Percentiles rank a stretch among this genome's conserved stretches.
These are phyloP conservation scores for Diospyros lotus DNA, from an alignment of 148 eudicot genomes.

Conservation along the genomic window DNA sequence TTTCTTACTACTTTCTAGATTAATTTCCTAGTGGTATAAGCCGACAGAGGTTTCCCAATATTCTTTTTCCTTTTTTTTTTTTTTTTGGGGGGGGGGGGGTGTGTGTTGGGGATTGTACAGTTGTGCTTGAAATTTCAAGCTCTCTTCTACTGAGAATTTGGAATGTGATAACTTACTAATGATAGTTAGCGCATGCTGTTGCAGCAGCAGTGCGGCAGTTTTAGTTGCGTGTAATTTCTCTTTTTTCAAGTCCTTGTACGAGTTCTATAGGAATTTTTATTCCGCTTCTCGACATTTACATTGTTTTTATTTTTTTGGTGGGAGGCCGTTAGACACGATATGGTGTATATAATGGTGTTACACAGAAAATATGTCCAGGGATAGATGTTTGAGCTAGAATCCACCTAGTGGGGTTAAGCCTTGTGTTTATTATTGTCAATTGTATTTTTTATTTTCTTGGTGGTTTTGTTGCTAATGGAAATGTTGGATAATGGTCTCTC, in stretches of 20 bases:
- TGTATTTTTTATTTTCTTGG: neutral
- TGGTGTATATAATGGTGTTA: too few species aligned
- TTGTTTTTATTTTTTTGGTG: neutral
- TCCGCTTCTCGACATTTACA: too few species aligned
- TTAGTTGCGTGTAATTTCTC: too few species aligned
- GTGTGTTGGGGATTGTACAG: too few species aligned
- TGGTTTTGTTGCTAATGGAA: neutral
- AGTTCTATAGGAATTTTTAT: too few species aligned
- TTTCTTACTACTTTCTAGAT: constrained; percentile 10
- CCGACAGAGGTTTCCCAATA: neutral
- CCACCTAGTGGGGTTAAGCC: neutral
- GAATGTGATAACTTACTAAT: neutral
- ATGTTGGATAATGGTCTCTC: neutral
- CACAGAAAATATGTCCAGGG: too few species aligned
- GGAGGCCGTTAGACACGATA: too few species aligned
- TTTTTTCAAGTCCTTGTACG: too few species aligned
- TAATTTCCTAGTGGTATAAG: neutral
- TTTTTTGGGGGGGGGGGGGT: too few species aligned
- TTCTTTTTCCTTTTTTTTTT: too few species aligned
- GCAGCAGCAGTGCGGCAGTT: neutral
- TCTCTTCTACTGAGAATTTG: neutral
- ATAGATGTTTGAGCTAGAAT: neutral
- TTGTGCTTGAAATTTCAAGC: constrained; percentile 12
- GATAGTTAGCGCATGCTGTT: neutral
- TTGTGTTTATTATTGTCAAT: neutral